Percentiles rank a stretch among this genome's conserved stretches.
Conservation (phyloP, 2,329 filamentous ascomycete species). For the Cladophialophora yegresii region DNA sequence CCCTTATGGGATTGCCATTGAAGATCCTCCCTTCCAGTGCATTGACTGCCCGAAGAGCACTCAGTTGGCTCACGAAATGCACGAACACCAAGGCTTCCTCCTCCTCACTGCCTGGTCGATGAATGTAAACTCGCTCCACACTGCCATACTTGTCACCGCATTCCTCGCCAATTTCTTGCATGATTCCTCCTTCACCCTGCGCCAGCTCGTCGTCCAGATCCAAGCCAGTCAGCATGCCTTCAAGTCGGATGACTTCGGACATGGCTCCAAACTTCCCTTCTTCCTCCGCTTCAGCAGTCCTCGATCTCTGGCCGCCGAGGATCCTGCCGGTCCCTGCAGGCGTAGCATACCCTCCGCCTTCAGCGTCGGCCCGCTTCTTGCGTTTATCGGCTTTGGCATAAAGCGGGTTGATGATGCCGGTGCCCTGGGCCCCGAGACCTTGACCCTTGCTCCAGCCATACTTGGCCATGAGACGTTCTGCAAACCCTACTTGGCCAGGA, state of each 20-base stretch:
- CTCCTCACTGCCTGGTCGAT: constrained; percentile 43
- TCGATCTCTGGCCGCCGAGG: constrained; percentile 62
- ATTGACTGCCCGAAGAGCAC: constrained; percentile 83
- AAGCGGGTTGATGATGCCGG: constrained; percentile 82
- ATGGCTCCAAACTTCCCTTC: constrained; percentile 67
- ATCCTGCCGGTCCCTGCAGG: constrained; percentile 74
- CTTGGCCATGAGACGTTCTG: constrained; percentile 84
- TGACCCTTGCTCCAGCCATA: constrained; percentile 90
- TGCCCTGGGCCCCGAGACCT: constrained; percentile 78
- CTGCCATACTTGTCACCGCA: constrained; percentile 86
- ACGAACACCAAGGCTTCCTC: constrained; percentile 74
- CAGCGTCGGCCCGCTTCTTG: constrained; percentile 74
- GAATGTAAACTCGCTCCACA: constrained; percentile 75
- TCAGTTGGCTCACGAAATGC: constrained; percentile 83
- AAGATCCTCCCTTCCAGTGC: constrained; percentile 85
- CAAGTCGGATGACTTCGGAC: constrained; percentile 78
- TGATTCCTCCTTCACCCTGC: constrained; percentile 62
- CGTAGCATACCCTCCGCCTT: constrained; percentile 75
- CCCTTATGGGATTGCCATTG: constrained; percentile 80
- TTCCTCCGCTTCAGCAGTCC: constrained; percentile 55
- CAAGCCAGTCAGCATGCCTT: constrained; percentile 84
- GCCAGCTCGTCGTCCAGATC: constrained; percentile 77
- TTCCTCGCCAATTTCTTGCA: constrained; percentile 94
- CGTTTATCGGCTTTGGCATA: constrained; percentile 83
- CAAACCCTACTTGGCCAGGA: constrained; percentile 82